These are phyloP conservation scores for Elaphomyces granulatus DNA, from an alignment of 495 filamentous ascomycete genomes.

Conservation along the genomic window DNA sequence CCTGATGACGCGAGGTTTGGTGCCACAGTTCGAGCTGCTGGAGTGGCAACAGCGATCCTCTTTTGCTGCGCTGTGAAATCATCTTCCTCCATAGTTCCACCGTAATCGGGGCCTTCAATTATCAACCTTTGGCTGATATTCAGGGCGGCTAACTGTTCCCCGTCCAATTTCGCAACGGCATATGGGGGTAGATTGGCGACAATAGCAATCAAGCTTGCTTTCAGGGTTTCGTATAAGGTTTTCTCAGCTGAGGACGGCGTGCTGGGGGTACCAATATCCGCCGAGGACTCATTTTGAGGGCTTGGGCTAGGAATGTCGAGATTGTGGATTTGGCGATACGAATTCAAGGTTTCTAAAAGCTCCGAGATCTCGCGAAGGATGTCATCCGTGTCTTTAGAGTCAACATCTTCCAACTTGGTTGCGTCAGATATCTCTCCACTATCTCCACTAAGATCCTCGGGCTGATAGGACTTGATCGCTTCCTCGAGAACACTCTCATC, in stretches of 20 bases:
- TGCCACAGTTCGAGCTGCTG: constrained; percentile 14
- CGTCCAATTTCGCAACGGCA: constrained; percentile 71
- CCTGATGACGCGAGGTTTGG: constrained; percentile 24
- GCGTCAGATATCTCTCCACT: constrained; percentile 28
- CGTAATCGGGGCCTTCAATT: constrained; percentile 53
- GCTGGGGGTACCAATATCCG: constrained; percentile 28
- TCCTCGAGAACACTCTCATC: constrained; percentile 36
- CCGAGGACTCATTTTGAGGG: constrained; percentile 20
- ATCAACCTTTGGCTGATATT: constrained; percentile 73
- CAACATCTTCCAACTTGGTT: constrained; percentile 29
- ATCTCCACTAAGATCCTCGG: constrained; percentile 20
- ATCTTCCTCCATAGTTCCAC: constrained; percentile 78
- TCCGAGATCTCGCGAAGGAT: constrained; percentile 67
- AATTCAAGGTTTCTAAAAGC: constrained; percentile 68
- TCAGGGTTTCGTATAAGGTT: constrained; percentile 59
- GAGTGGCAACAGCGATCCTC: constrained; percentile 19
- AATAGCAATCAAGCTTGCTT: constrained; percentile 54
- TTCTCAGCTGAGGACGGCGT: constrained; percentile 50
- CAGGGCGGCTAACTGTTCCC: constrained; percentile 66
- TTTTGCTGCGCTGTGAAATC: constrained; percentile 37
- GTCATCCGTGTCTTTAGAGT: constrained; percentile 53
- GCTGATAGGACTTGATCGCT: constrained; percentile 34
- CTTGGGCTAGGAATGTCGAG: constrained; percentile 32
- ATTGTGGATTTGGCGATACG: constrained; percentile 73
- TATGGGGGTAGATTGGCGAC: constrained; percentile 69